Evolutionary conservation across 2,329 filamentous ascomycete genomes (phyloP), one percentile per base, ranked within the genome.

Genomic region (Diaporthe capsici): DNA sequence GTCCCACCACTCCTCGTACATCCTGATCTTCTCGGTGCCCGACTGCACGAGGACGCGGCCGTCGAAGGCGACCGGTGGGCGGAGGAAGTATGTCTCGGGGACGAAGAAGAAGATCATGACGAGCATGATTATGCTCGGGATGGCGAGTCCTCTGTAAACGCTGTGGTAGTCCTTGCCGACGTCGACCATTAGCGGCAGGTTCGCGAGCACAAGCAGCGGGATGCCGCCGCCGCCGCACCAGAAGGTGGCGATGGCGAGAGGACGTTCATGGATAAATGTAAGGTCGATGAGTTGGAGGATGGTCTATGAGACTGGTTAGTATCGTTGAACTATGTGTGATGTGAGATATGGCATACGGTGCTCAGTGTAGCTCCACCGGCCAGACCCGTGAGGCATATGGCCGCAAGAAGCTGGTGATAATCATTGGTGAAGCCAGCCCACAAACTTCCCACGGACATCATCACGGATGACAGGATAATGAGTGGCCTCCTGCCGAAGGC

Each of bases 11-110:
- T 84, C 81, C 44, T 83, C 78, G 77, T 84, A 85, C 37, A 86
- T 80, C 8, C 80, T 82, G 17, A 85, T 79, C 73, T 83, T 85
- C 76, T 85, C 85, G 0, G 83, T 83, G 3, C 81, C 82, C 20
- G 79, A 82, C 75, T 86, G 84, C 1, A 84, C 71, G 4, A 86
- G 74, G 6, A 86, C 83, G 31, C 83, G 82, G 2, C 85, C 85
- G 75, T 86, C 82, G 55, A 85, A 85, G 8, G 85, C 84, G 12
- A 86, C 81, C 0, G 82, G 82, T 0, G 85, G 85, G 1, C 85
- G 82, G 70, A 84, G 80, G 79, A 85, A 86, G 76, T 84, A 86
- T 1, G 83, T 86, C 63, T 86, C 85, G 0, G 84, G 83, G 31
- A 80, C 82, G 17, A 82, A 80, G 31, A 83, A 76, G 42, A 83